Conservation (phyloP, 31 red algal species). For the Odonthalia washingtoniensis region DNA sequence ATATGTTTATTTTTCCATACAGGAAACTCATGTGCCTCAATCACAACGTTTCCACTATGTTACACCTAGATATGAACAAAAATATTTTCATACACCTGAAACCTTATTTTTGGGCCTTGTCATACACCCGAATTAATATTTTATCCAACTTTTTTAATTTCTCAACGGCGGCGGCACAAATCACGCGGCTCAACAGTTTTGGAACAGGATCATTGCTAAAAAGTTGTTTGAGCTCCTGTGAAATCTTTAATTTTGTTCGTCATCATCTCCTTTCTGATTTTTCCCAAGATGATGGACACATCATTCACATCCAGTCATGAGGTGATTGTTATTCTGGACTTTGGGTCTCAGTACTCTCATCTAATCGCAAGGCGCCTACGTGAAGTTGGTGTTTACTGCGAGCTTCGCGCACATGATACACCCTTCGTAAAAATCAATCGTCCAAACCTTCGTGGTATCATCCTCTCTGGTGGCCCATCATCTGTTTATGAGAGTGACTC, state of each 20-base stretch:
- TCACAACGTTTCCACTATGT: too few species aligned
- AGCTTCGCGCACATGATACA: conserved; percentile 77
- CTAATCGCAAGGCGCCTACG: conserved; percentile 95
- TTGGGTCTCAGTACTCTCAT: conserved; percentile 98
- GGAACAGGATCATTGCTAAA: too few species aligned
- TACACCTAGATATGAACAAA: too few species aligned
- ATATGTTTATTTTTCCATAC: too few species aligned
- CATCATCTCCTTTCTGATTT: background rate
- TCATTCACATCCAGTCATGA: conserved; percentile 71
- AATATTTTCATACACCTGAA: too few species aligned
- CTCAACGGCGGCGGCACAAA: too few species aligned
- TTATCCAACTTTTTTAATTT: too few species aligned
- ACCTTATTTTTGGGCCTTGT: too few species aligned
- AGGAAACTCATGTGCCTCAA: too few species aligned
- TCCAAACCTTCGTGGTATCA: conserved; percentile 75
- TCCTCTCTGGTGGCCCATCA: conserved; percentile 93
- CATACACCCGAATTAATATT: too few species aligned
- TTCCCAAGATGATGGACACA: conserved; percentile 38
- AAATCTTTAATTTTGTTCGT: conserved; percentile 3
- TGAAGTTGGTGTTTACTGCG: conserved; percentile 87
- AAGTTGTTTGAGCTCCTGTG: too few species aligned
- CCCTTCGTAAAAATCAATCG: conserved; percentile 37
- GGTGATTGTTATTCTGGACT: conserved; percentile 90
- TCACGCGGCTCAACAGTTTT: too few species aligned
- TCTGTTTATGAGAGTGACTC: conserved; percentile 87